These are phyloP conservation scores for Rubroboletus satanas DNA, from an alignment of 768 basidiomycete species.

Conservation along the genomic window DNA sequence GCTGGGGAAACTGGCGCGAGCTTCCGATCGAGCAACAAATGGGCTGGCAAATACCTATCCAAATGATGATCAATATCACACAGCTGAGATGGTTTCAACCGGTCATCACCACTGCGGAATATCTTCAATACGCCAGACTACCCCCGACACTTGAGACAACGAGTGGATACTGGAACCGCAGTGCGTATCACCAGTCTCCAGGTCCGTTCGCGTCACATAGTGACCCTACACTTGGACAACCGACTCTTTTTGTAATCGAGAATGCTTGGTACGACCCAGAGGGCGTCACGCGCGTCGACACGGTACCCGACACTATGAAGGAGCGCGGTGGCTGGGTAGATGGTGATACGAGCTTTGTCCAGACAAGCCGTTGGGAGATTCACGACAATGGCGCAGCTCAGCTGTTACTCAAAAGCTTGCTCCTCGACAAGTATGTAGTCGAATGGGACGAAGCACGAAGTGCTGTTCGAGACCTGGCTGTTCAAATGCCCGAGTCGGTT, in stretches of 20 bases:
- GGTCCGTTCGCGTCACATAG: constrained; percentile 15
- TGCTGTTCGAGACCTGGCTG: constrained; percentile 18
- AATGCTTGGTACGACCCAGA: constrained; percentile 40
- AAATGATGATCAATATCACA: constrained; percentile 39
- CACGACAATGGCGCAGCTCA: constrained; percentile 2
- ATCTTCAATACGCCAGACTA: constrained; percentile 36
- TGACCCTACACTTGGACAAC: constrained; percentile 15
- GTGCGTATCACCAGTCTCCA: constrained; percentile 21
- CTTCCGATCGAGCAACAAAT: constrained; percentile 34
- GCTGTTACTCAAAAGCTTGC: constrained; percentile 17
- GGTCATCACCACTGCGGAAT: constrained; percentile 37
- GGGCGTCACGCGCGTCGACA: constrained; percentile 36
- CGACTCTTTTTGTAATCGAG: constrained; percentile 33
- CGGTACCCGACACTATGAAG: constrained; percentile 25
- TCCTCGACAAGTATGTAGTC: constrained; percentile 23
- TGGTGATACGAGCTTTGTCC: constrained; percentile 9
- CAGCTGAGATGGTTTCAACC: constrained; percentile 35
- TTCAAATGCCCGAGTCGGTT: constrained; percentile 17
- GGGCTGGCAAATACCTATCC: constrained; percentile 32
- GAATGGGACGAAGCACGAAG: constrained; percentile 28
- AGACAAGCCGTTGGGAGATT: constrained; percentile 14
- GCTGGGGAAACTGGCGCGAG: constrained; percentile 36
- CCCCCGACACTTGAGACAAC: constrained; percentile 30
- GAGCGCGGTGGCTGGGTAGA: constrained; percentile 25
- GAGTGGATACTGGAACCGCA: constrained; percentile 38